Evolutionary conservation across 2,329 filamentous ascomycete species (phyloP).

Genomic region (Epichloe bromicola): DNA sequence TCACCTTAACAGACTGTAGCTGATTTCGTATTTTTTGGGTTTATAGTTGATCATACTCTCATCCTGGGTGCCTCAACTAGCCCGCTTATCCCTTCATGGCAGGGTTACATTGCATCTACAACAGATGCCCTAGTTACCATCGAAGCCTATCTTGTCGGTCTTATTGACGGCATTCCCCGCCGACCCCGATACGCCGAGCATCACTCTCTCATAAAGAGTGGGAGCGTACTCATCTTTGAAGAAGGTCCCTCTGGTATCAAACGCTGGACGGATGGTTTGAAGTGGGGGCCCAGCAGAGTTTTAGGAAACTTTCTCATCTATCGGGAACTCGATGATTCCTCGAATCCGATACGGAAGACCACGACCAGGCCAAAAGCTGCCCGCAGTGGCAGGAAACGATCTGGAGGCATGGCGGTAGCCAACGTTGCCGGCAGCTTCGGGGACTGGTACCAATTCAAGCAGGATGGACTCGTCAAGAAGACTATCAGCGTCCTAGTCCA

Average conservation of each 20-base stretch:
- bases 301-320: conserved; percentile 75
- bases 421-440: conserved; percentile 56
- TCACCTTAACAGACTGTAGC: neutral
- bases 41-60: conserved; percentile 1
- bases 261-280: conserved; percentile 80
- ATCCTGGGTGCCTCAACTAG: conserved; percentile 6
- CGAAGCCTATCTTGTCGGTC: conserved; percentile 62
- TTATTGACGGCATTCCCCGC: conserved; percentile 60
- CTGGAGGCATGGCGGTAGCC: conserved; percentile 1
- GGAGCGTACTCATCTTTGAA: conserved; percentile 80
- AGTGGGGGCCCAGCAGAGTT: conserved; percentile 83
- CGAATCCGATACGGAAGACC: neutral
- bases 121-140: conserved; percentile 67
- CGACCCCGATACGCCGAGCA: conserved; percentile 77
- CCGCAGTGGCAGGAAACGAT: neutral
- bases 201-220: conserved; percentile 61
- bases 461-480: conserved; percentile 75
- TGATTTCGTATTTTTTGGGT: neutral
- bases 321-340: conserved; percentile 50
- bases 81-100: conserved; percentile 47
- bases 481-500: conserved; percentile 69
- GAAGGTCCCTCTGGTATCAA: conserved; percentile 83
- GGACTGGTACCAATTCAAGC: conserved; percentile 77
- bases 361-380: neutral
- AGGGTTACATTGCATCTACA: conserved; percentile 52